Percentiles rank a stretch among this genome's conserved stretches.
Conservation (phyloP, 495 filamentous ascomycete species). For the Lasiosphaeriaceae sp. region DNA sequence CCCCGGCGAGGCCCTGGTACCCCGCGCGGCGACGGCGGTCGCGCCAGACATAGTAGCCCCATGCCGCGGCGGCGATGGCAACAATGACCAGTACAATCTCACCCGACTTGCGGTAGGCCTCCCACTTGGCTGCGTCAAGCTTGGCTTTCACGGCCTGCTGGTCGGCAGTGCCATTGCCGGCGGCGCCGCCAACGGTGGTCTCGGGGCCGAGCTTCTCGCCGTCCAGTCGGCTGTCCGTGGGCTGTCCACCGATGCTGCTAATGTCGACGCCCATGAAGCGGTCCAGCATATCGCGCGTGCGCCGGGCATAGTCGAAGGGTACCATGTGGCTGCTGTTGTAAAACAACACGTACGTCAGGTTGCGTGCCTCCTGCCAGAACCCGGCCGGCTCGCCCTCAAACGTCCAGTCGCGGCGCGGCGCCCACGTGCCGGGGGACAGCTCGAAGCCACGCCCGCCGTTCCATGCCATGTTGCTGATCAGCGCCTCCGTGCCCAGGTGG, state of each 20-base stretch:
- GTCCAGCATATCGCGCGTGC: constrained; percentile 93
- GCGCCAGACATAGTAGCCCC: constrained; percentile 85
- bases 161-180: constrained; percentile 69
- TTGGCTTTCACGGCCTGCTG: constrained; percentile 68
- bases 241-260: constrained; percentile 77
- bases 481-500: constrained; percentile 85
- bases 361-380: constrained; percentile 89
- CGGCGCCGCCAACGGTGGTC: constrained; percentile 73
- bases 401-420: constrained; percentile 86
- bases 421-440: constrained; percentile 82
- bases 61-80: constrained; percentile 66
- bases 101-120: constrained; percentile 86
- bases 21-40: constrained; percentile 57
- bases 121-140: constrained; percentile 82
- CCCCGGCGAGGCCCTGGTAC: constrained; percentile 48
- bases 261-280: constrained; percentile 95
- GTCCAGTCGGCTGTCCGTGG: constrained; percentile 81
- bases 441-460: constrained; percentile 89
- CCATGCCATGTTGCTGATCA: constrained; percentile 91
- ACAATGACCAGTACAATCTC: constrained; percentile 87
- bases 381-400: constrained; percentile 90
- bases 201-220: constrained; percentile 76
- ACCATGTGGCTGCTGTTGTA: constrained; percentile 98
- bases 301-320: constrained; percentile 84
- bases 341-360: constrained; percentile 92